These are phyloP conservation scores for Morella rubra DNA, from an alignment of 306 rosid genomes.

Conservation along the genomic window DNA sequence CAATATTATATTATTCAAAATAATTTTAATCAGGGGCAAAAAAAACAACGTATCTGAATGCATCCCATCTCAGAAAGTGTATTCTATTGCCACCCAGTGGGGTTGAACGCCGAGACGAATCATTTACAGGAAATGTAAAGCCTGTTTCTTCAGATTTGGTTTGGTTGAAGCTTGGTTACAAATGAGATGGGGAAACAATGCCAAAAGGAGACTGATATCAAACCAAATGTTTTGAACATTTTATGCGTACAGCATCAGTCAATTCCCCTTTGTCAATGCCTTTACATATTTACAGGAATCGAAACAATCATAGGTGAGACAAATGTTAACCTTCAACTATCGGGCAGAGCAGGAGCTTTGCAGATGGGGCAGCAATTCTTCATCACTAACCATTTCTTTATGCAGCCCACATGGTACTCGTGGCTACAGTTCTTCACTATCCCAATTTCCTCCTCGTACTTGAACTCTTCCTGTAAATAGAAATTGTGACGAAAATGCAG, in stretches of 20 bases:
- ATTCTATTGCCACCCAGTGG: no score
- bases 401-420: conserved; percentile 78
- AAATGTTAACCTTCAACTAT: conserved; percentile 32
- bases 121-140: no score
- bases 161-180: no score
- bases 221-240: not conserved
- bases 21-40: no score
- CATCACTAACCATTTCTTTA: conserved; percentile 74
- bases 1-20: no score
- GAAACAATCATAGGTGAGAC: conserved; percentile 7
- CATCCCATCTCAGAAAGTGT: no score
- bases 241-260: not conserved
- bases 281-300: conserved; percentile 38
- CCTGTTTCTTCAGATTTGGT: no score
- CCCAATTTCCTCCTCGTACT: conserved; percentile 78
- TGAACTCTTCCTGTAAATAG: conserved; percentile 73
- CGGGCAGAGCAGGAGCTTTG: conserved; percentile 60
- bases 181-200: not conserved
- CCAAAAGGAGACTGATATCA: not conserved
- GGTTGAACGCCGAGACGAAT: no score
- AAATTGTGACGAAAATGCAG: not conserved
- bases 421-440: conserved; percentile 64
- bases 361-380: conserved; percentile 82
- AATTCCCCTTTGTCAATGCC: not conserved
- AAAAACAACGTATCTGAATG: no score